Percentiles rank a stretch among this genome's conserved stretches.
Evolutionary conservation across 202 grass and related monocot genomes (phyloP).

Genomic region (Setaria viridis): DNA sequence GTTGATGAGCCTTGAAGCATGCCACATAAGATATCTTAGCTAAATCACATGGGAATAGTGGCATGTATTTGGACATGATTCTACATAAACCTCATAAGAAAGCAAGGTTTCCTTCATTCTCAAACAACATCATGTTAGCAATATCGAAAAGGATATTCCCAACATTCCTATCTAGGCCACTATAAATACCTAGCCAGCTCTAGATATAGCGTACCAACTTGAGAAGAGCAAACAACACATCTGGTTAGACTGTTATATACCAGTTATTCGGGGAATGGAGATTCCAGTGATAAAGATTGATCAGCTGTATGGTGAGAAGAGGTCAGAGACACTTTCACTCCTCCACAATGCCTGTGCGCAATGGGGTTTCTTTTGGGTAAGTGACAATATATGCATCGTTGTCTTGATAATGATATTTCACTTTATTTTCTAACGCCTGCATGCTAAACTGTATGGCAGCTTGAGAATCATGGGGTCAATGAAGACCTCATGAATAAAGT

Average conservation of each 20-base stretch:
- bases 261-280: conserved; percentile 48
- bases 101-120: conserved; percentile 46
- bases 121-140: conserved; percentile 21
- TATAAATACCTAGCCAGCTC: conserved; percentile 49
- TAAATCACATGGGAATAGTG: conserved; percentile 44
- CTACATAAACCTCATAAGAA: conserved; percentile 36
- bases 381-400: conserved; percentile 34
- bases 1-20: conserved; percentile 47
- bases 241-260: conserved; percentile 8
- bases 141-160: conserved; percentile 39
- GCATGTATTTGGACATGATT: conserved; percentile 54
- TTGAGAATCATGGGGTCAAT: conserved; percentile 63
- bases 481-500: conserved; percentile 52
- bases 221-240: conserved; percentile 43
- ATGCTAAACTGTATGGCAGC: conserved; percentile 43
- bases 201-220: conserved; percentile 39
- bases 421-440: conserved; percentile 25
- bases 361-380: conserved; percentile 81
- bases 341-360: conserved; percentile 67
- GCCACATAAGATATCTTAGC: conserved; percentile 41
- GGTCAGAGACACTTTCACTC: conserved; percentile 53
- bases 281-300: conserved; percentile 68
- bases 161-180: conserved; percentile 29
- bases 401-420: not conserved
- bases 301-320: conserved; percentile 51